Base-by-base conservation (phyloP, 2,329 filamentous ascomycete genomes). In the Hymenoscyphus albidus region DNA sequence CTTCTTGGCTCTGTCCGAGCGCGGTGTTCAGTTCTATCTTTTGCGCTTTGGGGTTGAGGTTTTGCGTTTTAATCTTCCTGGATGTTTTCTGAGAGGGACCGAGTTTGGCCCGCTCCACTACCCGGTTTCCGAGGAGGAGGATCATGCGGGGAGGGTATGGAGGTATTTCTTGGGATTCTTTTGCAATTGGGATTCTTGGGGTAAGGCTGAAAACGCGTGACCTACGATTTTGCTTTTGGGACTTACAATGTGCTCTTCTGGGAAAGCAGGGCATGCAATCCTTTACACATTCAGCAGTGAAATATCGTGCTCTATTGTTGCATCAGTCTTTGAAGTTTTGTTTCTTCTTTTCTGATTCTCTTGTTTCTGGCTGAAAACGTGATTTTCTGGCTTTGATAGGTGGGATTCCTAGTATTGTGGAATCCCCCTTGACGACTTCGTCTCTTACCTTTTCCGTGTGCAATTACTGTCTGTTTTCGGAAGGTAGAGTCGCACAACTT, bases 1-100 rank as follows among this genome's bases (percentile, higher is more conserved):
- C 42, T 48, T 48, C n/a, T 44, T n/a, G 44, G 44, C n/a, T 48
- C 44, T 48, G 44, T 48, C 44, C 44, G n/a, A 48, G 44, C 44
- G 44, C 16, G 18, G n/a, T 48, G n/a, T 48, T n/a, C n/a, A n/a
- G 18, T 6, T 22, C 10, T 48, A 5, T 18, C 44, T 3, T 48
- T 48, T 48, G 42, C n/a, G 42, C 18, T 51, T 51, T 51, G 44
- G n/a, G 44, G n/a, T 51, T 51, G 18, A 22, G 44, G n/a, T 51
- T 51, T 51, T 51, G 44, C 44, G 44, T 51, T 51, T 51, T n/a
- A 22, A 22, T 51, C 3, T 51, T 22, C 7, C 42, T 18, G 42
- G n/a, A 48, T 7, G 42, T 48, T 27, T 35, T 51, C 44, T 18
- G 44, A 27, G 22, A 27, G 18, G 44, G 44, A 22, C 44, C 42